phyloP scores from a whole-genome alignment of 768 basidiomycete genomes.

The Kwoniella europaea region DNA sequence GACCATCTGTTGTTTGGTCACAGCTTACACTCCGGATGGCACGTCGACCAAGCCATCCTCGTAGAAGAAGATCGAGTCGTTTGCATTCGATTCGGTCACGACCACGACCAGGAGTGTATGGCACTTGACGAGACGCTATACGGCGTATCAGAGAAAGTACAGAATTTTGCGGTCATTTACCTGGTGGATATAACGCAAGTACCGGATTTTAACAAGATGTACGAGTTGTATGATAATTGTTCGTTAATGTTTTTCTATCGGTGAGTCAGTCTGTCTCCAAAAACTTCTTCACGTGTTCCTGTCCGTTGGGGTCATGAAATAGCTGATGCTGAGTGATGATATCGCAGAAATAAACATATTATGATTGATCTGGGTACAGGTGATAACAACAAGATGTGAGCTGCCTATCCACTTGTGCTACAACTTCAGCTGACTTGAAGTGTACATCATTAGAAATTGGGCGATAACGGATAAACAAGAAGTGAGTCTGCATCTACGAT shows the following conservation, averaged over 20 bases:
- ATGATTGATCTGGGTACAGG: conserved; percentile 99
- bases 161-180: conserved; percentile 98
- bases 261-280: conserved; percentile 61
- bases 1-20: too few relatives aligned
- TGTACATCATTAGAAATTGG: conserved; percentile 75
- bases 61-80: conserved; percentile 96
- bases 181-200: conserved; percentile 93
- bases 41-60: conserved; percentile 96
- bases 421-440: conserved; percentile 12
- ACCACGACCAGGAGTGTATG: conserved; percentile 95
- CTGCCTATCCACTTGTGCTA: neutral
- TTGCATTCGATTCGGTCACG: conserved; percentile 91
- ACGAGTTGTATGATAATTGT: conserved; percentile 95
- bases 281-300: conserved; percentile 6
- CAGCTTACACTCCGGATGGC: conserved; percentile 70
- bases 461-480: conserved; percentile 99
- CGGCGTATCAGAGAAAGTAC: conserved; percentile 89
- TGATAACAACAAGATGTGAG: conserved; percentile 99
- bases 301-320: too few relatives aligned
- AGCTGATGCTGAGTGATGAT: too few relatives aligned
- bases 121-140: conserved; percentile 98
- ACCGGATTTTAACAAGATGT: conserved; percentile 99
- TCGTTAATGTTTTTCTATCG: conserved; percentile 98
- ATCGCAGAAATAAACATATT: conserved; percentile 91
- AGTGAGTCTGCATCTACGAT: conserved; percentile 61